Base-by-base conservation (phyloP, 2,329 filamentous ascomycete genomes). In the Decorospora gaudefroyi region DNA sequence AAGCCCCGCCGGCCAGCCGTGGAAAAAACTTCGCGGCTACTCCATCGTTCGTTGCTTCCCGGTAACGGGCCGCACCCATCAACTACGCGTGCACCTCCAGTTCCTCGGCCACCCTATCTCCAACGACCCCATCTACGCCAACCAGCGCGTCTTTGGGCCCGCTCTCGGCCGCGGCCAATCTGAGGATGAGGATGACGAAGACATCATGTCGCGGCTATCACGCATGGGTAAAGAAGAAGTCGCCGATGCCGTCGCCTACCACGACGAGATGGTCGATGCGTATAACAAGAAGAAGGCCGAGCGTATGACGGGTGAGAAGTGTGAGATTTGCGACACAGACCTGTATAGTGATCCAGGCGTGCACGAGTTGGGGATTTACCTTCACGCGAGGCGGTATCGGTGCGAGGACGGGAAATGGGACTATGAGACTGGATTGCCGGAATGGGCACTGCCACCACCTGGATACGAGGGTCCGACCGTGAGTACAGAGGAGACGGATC, bases 81-180 rank as follows among this genome's bases (percentile, higher is more conserved):
- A 99, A 69, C 81, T 99, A 34, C 84, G 93, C 22, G 93, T 99
- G 12, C 93, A 99, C 64, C 78, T 99, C 11, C 93, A 99, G 67
- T 95, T 89, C 69, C 77, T 99, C 3, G 93, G 93, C 1, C 88
- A 97, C 65, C 93, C 93, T 1, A 97, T 99, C 58, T 85, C 90
- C 53, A 99, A 99, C 69, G 93, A 99, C 65, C 93, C 93, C 6
- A 97, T 99, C 59, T 99, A 99, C 70, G 90, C 89, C 61, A 99
- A 99, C 67, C 85, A 89, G 65, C 84, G 85, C 44, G 93, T 99
- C 8, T 99, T 95, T 78, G 93, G 93, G 0, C 77, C 85, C 1
- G 80, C 85, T 7, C 81, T 99, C 0, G 93, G 89, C 11, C 81
- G 75, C 34, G 75, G 77, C 10, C 86, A 92, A 35, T 83, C 81